These are phyloP conservation scores for Protomyces arabidopsidicola DNA, from an alignment of 1,139 yeast genomes.

Conservation along the genomic window DNA sequence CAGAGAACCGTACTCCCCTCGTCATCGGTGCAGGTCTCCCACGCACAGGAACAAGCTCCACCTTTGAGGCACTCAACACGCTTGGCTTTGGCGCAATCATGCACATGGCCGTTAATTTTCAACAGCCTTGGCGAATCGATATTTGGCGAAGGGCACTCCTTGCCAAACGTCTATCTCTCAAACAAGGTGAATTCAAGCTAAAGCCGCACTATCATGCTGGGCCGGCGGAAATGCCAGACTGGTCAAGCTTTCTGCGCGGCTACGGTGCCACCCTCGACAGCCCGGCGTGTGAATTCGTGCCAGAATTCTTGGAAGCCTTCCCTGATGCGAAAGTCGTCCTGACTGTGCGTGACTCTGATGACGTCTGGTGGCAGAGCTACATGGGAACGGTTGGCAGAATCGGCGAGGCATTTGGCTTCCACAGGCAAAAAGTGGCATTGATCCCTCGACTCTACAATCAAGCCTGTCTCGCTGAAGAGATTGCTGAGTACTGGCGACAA, in stretches of 20 bases:
- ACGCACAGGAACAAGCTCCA: neutral
- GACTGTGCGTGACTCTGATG: neutral
- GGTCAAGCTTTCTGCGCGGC: neutral
- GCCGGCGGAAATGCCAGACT: neutral
- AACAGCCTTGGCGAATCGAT: neutral
- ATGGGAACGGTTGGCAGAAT: neutral
- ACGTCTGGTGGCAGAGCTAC: neutral
- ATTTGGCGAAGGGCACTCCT: neutral
- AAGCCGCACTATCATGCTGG: neutral
- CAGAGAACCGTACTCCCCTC: neutral
- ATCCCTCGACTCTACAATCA: neutral
- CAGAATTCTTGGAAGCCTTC: neutral
- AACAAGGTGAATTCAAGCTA: neutral
- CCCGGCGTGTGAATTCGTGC: neutral
- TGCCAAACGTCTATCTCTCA: neutral
- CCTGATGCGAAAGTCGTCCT: constrained; percentile 3
- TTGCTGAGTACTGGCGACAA: neutral
- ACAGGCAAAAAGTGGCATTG: neutral
- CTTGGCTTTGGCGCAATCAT: neutral
- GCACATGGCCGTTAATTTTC: neutral
- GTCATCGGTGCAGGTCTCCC: constrained; percentile 1
- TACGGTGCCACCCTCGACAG: neutral
- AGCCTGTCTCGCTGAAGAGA: neutral
- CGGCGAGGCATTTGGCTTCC: neutral
- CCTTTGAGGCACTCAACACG: neutral